A percentile compares a stretch with the other conserved stretches of the same genome.
Conservation (phyloP, 179 eudicot genomes). For the Beta lomatogona region DNA sequence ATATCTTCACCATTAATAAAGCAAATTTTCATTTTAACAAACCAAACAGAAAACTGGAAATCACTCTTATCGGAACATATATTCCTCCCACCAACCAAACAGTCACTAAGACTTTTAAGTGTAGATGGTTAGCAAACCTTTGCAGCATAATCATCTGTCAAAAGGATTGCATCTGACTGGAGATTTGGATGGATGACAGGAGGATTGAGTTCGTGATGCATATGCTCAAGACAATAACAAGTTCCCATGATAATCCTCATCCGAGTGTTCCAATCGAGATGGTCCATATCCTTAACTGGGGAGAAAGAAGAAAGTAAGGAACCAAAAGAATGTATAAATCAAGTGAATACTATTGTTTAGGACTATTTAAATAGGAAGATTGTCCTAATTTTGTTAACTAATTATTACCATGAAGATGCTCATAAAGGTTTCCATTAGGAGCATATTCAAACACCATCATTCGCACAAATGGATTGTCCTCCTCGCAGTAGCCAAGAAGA, state of each 20-base stretch:
- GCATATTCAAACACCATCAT: constrained; percentile 98
- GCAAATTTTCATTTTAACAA: no score
- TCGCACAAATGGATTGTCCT: constrained; percentile 80
- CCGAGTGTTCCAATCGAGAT: constrained; percentile 85
- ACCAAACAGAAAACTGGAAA: no score
- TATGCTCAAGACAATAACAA: constrained; percentile 83
- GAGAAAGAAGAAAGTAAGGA: background rate
- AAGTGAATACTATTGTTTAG: no score
- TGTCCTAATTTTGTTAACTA: background rate
- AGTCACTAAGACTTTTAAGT: no score
- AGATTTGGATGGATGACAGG: constrained; percentile 57
- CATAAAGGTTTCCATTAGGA: constrained; percentile 80
- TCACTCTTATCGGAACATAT: no score
- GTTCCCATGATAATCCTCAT: constrained; percentile 83
- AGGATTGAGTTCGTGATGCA: constrained; percentile 74
- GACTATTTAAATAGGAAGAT: background rate
- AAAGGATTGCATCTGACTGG: constrained; percentile 48
- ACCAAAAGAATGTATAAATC: background rate
- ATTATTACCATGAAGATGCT: constrained; percentile 84
- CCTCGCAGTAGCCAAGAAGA: constrained; percentile 91
- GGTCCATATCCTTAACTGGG: constrained; percentile 72
- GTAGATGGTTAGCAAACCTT: constrained; percentile 50
- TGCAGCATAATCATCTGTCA: constrained; percentile 88
- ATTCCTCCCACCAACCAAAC: no score
- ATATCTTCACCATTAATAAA: no score